Percentiles rank a stretch among this genome's conserved stretches.
These are phyloP conservation scores for Pythium coloratum DNA, from an alignment of 352 stramenopile genomes.

Conservation along the genomic window DNA sequence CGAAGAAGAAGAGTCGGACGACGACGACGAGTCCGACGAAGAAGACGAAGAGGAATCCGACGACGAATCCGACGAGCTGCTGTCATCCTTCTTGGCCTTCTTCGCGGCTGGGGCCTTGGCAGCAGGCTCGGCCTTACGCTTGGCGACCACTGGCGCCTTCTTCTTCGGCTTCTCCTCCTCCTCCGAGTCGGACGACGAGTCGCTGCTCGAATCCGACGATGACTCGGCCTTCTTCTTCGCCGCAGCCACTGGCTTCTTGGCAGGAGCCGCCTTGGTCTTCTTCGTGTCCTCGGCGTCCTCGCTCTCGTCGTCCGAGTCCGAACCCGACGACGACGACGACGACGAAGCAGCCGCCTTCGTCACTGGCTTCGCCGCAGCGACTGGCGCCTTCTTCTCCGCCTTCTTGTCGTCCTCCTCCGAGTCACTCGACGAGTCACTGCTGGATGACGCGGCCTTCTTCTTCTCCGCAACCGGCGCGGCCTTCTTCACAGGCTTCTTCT, in stretches of 20 bases:
- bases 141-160: conserved; percentile 8
- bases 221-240: conserved; percentile 28
- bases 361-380: conserved; percentile 24
- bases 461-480: conserved; percentile 4
- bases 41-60: conserved; percentile 46
- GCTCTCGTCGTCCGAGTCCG: conserved; percentile 53
- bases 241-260: conserved; percentile 3
- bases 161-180: conserved; percentile 25
- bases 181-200: conserved; percentile 27
- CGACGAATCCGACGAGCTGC: conserved; percentile 33
- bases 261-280: conserved; percentile 29
- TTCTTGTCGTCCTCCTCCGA: conserved; percentile 30
- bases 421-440: conserved; percentile 15
- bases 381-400: conserved; percentile 28
- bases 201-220: conserved; percentile 32
- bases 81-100: conserved; percentile 35
- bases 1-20: conserved; percentile 5
- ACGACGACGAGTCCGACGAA: conserved; percentile 39
- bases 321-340: conserved; percentile 43
- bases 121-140: conserved; percentile 27
- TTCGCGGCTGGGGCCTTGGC: conserved; percentile 17
- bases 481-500: conserved; percentile 10
- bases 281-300: conserved; percentile 42
- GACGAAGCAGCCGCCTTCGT: conserved; percentile 26
- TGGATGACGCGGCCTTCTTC: conserved; percentile 6